phyloP scores from a whole-genome alignment of 139 green algal genomes.

The Micractinium conductrix region DNA sequence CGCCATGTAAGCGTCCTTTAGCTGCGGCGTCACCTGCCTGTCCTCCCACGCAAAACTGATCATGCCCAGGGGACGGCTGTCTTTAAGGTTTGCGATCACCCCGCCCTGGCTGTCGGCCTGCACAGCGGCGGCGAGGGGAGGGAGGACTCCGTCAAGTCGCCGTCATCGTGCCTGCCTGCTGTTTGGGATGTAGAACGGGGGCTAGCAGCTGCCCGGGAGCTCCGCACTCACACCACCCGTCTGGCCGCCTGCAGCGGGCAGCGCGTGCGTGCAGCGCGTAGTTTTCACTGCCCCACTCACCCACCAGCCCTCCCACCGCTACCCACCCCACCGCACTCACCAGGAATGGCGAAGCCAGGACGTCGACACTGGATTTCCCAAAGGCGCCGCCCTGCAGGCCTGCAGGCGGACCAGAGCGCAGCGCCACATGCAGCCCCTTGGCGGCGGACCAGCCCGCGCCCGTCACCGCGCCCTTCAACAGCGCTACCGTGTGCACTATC shows the following conservation, averaged over 20 bases:
- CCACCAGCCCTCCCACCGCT: neutral
- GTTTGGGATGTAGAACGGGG: too few species aligned
- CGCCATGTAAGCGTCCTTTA: neutral
- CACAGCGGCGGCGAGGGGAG: neutral
- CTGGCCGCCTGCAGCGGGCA: too few species aligned
- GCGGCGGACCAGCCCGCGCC: neutral
- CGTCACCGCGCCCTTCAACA: neutral
- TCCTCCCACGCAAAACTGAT: constrained; percentile 18
- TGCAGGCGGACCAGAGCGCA: too few species aligned
- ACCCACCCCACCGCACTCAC: neutral
- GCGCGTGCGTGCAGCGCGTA: too few species aligned
- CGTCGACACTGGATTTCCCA: constrained; percentile 4
- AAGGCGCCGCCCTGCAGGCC: constrained; percentile 15
- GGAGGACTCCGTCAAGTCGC: too few species aligned
- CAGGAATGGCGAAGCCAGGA: neutral
- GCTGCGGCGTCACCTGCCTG: neutral
- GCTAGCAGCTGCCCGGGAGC: too few species aligned
- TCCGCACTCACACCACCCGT: too few species aligned
- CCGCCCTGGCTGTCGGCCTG: constrained; percentile 10
- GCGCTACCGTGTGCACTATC: constrained; percentile 6
- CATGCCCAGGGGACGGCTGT: neutral
- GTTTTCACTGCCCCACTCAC: too few species aligned
- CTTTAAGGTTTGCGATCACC: neutral
- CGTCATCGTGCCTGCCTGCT: too few species aligned
- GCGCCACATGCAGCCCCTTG: too few species aligned